A percentile compares a stretch with the other conserved stretches of the same genome.
Conservation (phyloP, 2,329 filamentous ascomycete genomes). For the Diplodia corticola region DNA sequence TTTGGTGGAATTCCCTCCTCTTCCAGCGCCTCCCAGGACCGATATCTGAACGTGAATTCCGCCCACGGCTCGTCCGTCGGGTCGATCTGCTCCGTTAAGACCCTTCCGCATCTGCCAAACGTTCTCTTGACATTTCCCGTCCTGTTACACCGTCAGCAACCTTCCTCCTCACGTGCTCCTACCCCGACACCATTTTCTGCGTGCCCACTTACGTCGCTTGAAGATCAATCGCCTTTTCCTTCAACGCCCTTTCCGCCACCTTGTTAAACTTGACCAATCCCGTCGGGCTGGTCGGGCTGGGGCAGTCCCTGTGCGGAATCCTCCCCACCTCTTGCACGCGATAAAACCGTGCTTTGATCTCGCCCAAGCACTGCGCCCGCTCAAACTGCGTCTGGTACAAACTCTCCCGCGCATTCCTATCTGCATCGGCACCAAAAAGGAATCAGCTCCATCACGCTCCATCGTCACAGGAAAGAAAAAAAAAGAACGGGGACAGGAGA, state of each 20-base stretch:
- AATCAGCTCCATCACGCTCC: background rate
- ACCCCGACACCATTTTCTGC: no score
- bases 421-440: background rate
- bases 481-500: background rate
- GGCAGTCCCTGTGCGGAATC: constrained; percentile 1
- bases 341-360: constrained; percentile 9
- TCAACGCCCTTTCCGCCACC: constrained; percentile 5
- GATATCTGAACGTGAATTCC: constrained; percentile 12
- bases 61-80: constrained; percentile 17
- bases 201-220: background rate
- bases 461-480: background rate
- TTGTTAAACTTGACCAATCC: constrained; percentile 8
- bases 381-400: constrained; percentile 3
- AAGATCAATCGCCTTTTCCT: background rate
- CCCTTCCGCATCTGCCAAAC: constrained; percentile 6
- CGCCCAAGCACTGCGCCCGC: background rate
- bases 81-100: constrained; percentile 14
- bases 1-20: background rate
- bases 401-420: constrained; percentile 8
- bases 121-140: constrained; percentile 11
- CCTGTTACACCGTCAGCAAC: constrained; percentile 5
- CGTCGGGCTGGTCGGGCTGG: constrained; percentile 5
- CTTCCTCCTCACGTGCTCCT: background rate
- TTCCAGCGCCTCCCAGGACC: background rate
- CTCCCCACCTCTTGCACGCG: constrained; percentile 7